Conservation (phyloP, 495 filamentous ascomycete species). For the Staphylotrichum longicolle region DNA sequence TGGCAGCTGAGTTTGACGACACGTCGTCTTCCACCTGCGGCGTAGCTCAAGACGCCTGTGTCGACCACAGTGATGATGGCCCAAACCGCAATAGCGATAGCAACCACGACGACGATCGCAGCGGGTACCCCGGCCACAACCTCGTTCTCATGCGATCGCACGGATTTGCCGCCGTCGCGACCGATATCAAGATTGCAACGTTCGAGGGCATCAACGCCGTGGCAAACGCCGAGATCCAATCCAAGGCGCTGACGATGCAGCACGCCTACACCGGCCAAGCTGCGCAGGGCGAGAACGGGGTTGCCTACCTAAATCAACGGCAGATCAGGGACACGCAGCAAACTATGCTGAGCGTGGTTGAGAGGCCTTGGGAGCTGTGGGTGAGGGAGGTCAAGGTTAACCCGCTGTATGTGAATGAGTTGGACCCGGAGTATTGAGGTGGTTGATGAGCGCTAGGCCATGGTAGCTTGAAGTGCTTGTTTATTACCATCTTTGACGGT, state of each 20-base stretch:
- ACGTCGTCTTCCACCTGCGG: not conserved
- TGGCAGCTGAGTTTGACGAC: conserved; percentile 3
- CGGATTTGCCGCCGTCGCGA: conserved; percentile 45
- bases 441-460: not conserved
- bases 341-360: conserved; percentile 29
- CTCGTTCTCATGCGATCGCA: conserved; percentile 52
- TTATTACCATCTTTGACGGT: not conserved
- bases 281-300: conserved; percentile 18
- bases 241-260: conserved; percentile 27
- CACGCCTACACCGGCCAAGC: conserved; percentile 13
- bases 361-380: conserved; percentile 46
- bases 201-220: conserved; percentile 47
- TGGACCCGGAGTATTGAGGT: not conserved
- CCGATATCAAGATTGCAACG: conserved; percentile 41
- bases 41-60: not conserved
- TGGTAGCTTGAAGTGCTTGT: not conserved
- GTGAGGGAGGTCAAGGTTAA: conserved; percentile 38
- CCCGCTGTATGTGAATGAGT: conserved; percentile 16
- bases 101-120: conserved; percentile 29
- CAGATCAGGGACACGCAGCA: conserved; percentile 25
- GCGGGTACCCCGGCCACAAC: conserved; percentile 24
- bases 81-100: conserved; percentile 28
- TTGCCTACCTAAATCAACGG: conserved; percentile 31
- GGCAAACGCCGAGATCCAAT: conserved; percentile 45
- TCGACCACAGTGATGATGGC: not conserved